A percentile compares a stretch with the other conserved stretches of the same genome.
Conservation (phyloP, 1,139 yeast genomes). For the Blastobotrys apis region DNA sequence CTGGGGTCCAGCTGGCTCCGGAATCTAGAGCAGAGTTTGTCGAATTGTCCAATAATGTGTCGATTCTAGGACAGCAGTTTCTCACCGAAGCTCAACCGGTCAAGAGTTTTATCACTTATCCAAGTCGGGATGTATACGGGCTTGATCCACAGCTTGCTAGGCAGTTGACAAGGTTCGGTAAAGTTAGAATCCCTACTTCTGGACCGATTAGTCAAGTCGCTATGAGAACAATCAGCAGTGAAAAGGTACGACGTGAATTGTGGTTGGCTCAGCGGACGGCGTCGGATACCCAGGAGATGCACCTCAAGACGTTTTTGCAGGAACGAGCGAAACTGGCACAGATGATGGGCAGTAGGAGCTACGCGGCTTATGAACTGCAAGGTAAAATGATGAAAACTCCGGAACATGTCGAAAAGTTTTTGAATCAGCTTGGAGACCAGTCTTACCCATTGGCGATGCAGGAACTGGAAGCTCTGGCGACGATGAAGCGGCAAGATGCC, state of each 20-base stretch:
- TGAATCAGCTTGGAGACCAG: constrained; percentile 53
- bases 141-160: constrained; percentile 36
- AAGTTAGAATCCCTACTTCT: constrained; percentile 57
- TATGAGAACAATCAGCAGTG: constrained; percentile 55
- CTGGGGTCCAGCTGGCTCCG: constrained; percentile 79
- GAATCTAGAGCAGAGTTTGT: constrained; percentile 67
- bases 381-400: constrained; percentile 91
- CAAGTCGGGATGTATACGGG: constrained; percentile 36
- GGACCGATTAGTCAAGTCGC: constrained; percentile 68
- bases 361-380: constrained; percentile 73
- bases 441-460: constrained; percentile 52
- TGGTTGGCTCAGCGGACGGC: constrained; percentile 70
- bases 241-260: constrained; percentile 55
- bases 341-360: constrained; percentile 68
- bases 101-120: constrained; percentile 32
- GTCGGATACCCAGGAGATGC: constrained; percentile 52
- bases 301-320: constrained; percentile 56
- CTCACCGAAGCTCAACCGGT: constrained; percentile 48
- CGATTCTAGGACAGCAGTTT: constrained; percentile 78
- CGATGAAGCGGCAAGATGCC: constrained; percentile 34
- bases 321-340: constrained; percentile 69
- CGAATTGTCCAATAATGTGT: constrained; percentile 72
- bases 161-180: constrained; percentile 27
- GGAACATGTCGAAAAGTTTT: constrained; percentile 65
- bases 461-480: constrained; percentile 45